Conservation (phyloP, 2,329 filamentous ascomycete species). For the Tolypocladium inflatum region DNA sequence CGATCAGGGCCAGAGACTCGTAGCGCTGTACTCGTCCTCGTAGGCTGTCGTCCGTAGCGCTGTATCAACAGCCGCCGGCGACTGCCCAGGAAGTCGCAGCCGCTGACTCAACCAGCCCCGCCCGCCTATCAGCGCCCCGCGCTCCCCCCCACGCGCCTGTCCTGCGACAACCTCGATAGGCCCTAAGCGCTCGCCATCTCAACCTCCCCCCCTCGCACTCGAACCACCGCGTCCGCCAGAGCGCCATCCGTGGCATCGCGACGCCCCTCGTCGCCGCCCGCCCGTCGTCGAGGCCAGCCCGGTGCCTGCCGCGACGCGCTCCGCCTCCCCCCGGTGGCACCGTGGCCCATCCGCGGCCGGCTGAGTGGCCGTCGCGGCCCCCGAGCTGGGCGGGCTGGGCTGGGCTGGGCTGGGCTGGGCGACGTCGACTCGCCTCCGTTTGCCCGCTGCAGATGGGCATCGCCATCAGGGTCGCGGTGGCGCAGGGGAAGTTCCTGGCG, state of each 20-base stretch:
- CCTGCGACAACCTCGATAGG: not conserved
- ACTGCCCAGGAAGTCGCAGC: not conserved
- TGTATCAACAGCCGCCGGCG: not conserved
- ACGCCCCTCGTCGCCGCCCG: not conserved
- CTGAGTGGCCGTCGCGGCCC: conserved; percentile 6
- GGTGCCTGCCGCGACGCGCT: conserved; percentile 1
- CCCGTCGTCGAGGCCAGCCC: not conserved
- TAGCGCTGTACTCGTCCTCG: too few relatives aligned
- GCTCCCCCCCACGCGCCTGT: not conserved
- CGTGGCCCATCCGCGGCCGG: conserved; percentile 1
- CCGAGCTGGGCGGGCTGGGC: not conserved
- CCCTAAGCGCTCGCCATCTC: not conserved
- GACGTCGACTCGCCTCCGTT: not conserved
- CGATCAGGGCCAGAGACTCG: too few relatives aligned
- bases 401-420: not conserved
- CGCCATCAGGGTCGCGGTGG: not conserved
- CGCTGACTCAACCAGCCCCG: not conserved
- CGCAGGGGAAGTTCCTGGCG: not conserved
- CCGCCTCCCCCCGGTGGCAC: conserved; percentile 8
- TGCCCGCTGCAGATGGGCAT: not conserved
- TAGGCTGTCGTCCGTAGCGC: too few relatives aligned
- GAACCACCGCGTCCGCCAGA: not conserved
- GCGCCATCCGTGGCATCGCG: not conserved
- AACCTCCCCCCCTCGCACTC: not conserved
- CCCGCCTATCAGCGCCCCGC: not conserved